phyloP scores from a whole-genome alignment of 768 basidiomycete genomes.

The Nevesoporus exiguus region DNA sequence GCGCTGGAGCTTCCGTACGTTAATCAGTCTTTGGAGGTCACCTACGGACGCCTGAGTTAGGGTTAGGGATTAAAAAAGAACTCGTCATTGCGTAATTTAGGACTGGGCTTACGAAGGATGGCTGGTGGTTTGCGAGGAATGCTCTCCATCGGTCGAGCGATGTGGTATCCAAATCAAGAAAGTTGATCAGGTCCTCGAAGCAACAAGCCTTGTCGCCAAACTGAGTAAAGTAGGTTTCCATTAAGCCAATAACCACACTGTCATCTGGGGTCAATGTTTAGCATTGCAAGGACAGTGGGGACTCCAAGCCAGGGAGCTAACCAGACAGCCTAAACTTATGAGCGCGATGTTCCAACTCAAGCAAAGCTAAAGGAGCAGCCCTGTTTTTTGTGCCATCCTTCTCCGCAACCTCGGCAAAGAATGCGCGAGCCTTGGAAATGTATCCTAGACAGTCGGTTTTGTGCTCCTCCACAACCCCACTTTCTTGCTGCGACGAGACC shows the following conservation, averaged over 20 bases:
- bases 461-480: slow-evolving; percentile 32
- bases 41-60: slow-evolving; percentile 42
- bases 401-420: slow-evolving; percentile 57
- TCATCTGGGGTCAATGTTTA: slow-evolving; percentile 38
- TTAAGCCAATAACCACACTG: slow-evolving; percentile 40
- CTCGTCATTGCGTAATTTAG: slow-evolving; percentile 5
- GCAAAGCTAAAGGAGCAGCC: slow-evolving; percentile 64
- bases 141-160: slow-evolving; percentile 49
- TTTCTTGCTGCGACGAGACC: slow-evolving; percentile 24
- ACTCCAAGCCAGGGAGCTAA: slow-evolving; percentile 18
- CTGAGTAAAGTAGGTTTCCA: slow-evolving; percentile 65
- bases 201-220: slow-evolving; percentile 84
- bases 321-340: slow-evolving; percentile 44
- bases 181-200: slow-evolving; percentile 79
- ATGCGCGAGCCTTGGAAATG: slow-evolving; percentile 42
- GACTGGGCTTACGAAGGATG: slow-evolving; percentile 44
- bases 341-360: slow-evolving; percentile 72
- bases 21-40: slow-evolving; percentile 68
- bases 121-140: slow-evolving; percentile 47
- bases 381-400: slow-evolving; percentile 71
- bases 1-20: slow-evolving; percentile 71
- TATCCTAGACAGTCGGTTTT: slow-evolving; percentile 38
- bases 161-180: slow-evolving; percentile 48
- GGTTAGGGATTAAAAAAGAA: slow-evolving; percentile 15
- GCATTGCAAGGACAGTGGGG: neutral